Percentiles rank a stretch among this genome's conserved stretches.
These are phyloP conservation scores for Solanum dulcamara DNA, from an alignment of 257 asterid species.

Conservation along the genomic window DNA sequence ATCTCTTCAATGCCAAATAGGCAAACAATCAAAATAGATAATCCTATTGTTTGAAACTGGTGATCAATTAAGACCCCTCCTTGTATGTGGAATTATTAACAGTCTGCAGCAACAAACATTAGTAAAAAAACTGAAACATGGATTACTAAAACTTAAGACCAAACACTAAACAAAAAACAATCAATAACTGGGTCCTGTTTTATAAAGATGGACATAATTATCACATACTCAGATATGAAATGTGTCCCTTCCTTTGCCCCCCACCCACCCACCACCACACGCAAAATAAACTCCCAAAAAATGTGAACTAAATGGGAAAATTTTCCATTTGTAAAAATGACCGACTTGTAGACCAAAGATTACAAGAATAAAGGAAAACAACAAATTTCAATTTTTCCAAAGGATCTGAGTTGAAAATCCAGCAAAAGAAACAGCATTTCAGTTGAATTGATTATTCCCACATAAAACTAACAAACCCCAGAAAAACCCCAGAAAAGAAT, in stretches of 20 bases:
- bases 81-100: background rate
- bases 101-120: constrained; percentile 3
- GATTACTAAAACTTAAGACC: background rate
- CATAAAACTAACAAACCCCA: background rate
- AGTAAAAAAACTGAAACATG: background rate
- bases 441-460: background rate
- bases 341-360: background rate
- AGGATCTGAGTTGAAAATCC: background rate
- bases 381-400: background rate
- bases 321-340: background rate
- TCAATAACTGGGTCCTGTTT: background rate
- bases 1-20: background rate
- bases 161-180: background rate
- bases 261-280: background rate
- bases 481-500: background rate
- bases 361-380: background rate
- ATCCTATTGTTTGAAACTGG: background rate
- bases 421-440: background rate
- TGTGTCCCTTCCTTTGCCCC: background rate
- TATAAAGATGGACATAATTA: background rate
- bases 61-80: background rate
- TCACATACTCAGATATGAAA: background rate
- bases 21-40: background rate
- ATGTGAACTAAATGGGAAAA: background rate
- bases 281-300: background rate